Percentiles rank a stretch among this genome's conserved stretches.
Conservation (phyloP, 192 early-diverging fungal genomes). For the Oehlia diaphana region DNA sequence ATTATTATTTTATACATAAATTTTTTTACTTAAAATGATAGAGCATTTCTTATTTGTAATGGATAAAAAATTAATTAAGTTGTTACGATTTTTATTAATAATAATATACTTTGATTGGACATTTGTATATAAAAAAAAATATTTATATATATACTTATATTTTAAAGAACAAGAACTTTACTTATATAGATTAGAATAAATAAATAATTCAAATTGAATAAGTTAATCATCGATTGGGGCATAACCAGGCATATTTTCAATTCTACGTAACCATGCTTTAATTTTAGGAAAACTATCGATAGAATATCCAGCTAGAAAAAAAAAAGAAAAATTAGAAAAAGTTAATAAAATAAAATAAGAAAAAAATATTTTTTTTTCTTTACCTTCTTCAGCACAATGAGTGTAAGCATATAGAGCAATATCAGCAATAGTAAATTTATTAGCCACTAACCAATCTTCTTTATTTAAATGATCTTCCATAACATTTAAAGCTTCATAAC, state of each 20-base stretch:
- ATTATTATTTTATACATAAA: no score
- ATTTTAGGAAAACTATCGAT: slow-evolving; percentile 26
- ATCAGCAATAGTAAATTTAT: slow-evolving; percentile 20
- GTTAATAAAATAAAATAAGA: neutral
- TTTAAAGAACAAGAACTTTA: neutral
- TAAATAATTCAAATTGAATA: neutral
- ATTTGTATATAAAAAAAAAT: neutral
- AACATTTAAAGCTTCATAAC: slow-evolving; percentile 23
- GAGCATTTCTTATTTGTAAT: no score
- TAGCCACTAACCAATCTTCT: slow-evolving; percentile 11
- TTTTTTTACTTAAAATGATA: no score
- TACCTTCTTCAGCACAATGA: slow-evolving; percentile 20
- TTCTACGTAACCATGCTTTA: slow-evolving; percentile 19
- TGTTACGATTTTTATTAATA: no score
- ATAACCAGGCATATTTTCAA: slow-evolving; percentile 20
- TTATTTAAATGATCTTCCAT: slow-evolving; percentile 26
- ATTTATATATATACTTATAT: neutral
- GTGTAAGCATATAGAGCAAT: slow-evolving; percentile 23
- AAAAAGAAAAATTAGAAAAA: neutral
- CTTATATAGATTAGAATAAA: neutral
- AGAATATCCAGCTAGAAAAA: slow-evolving; percentile 12
- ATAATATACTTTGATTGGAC: no score
- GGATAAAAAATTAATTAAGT: no score
- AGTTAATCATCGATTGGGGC: slow-evolving; percentile 26
- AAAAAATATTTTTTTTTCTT: neutral